Base-by-base conservation (phyloP, 2,329 filamentous ascomycete species). In the Paracoccidioides brasiliensis region DNA sequence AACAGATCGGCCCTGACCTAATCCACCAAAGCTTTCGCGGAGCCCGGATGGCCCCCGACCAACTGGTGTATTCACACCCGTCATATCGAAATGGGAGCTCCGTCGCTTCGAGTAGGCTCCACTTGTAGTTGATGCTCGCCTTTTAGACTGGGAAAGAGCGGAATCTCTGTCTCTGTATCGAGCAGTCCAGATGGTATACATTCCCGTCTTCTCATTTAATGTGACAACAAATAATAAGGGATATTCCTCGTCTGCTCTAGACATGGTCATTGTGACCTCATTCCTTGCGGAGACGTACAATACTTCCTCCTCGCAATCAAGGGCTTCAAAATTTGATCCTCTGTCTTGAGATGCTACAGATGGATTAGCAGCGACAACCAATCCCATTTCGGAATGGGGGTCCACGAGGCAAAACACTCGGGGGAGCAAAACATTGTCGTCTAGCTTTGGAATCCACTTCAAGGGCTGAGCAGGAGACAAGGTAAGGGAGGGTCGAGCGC, bases 101-200 rank as follows among this genome's bases (percentile, higher is more conserved):
- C 82, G 75, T 53, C 82, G 83, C 73, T 74, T 85, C 72, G 82
- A 88, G 78, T 57, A 83, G 79, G 70, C 43, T 79, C 63, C 84
- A 70, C 61, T 85, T 72, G 48, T 82, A 71, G 60, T 77, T 74
- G 60, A 73, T 64, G 64, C 77, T 73, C 57, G 74, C 67, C 57
- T 75, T 71, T 62, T 66, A 62, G 14, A 61, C 55, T 28, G 64
- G 62, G 51, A 76, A 63, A 67, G 79, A 64, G 59, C 77, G 66
- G 61, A 79, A 59, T 85, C 82, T 58, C 85, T 83, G 35, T 85
- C 79, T 54, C 90, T 75, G 67, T 95, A 95, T 46, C 82, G 80
- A 53, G 90, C 79, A 57, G 83, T 84, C 91, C 91, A 97, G 48
- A 97, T 77, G 2, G 84, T 93, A 66, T 94, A 90, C 63, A 83